Percentiles rank a stretch among this genome's conserved stretches.
phyloP scores from a whole-genome alignment of 805 yeast species.

The Candida chilensis region DNA sequence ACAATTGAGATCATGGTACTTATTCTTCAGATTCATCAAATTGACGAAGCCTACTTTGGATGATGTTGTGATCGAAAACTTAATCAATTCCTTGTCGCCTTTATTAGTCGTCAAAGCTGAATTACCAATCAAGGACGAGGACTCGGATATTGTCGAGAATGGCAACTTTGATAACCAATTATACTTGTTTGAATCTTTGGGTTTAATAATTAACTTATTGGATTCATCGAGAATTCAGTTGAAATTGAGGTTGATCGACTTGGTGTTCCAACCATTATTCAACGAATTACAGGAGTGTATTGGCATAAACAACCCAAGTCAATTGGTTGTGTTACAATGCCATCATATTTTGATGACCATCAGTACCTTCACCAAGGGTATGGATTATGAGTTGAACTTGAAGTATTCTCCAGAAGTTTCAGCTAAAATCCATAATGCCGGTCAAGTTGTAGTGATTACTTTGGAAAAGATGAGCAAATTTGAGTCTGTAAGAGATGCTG shows the following conservation, averaged over 20 bases:
- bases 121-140: conserved; percentile 33
- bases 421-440: conserved; percentile 44
- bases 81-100: conserved; percentile 52
- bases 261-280: conserved; percentile 69
- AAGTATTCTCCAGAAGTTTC: conserved; percentile 19
- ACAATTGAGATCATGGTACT: conserved; percentile 81
- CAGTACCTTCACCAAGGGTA: conserved; percentile 85
- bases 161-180: conserved; percentile 70
- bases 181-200: conserved; percentile 79
- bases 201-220: conserved; percentile 56
- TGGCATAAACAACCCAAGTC: conserved; percentile 26
- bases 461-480: conserved; percentile 62
- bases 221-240: conserved; percentile 29
- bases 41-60: conserved; percentile 61
- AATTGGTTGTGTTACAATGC: conserved; percentile 53
- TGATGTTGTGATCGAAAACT: conserved; percentile 38
- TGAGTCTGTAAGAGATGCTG: conserved; percentile 73
- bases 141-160: conserved; percentile 34
- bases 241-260: conserved; percentile 44
- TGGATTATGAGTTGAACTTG: conserved; percentile 39
- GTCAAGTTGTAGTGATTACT: conserved; percentile 78
- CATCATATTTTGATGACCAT: conserved; percentile 85
- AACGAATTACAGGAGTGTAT: conserved; percentile 61
- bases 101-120: conserved; percentile 57
- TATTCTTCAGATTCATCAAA: conserved; percentile 76